Percentiles rank a stretch among this genome's conserved stretches.
Conservation (phyloP, 1,284 basidiomycete genomes). For the Amylostereum areolatum region DNA sequence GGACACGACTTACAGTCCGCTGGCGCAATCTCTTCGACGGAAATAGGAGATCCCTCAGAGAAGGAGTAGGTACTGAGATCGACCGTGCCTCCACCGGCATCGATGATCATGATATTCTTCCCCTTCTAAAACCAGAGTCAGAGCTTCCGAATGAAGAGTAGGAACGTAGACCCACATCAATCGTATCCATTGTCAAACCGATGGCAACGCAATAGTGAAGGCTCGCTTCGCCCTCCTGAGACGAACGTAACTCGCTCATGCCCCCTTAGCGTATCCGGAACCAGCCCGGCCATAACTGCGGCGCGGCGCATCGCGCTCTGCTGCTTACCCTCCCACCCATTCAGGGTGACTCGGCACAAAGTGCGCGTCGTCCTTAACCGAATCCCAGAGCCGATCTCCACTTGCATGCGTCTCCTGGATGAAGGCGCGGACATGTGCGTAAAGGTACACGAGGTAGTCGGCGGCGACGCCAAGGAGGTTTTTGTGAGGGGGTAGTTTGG, state of each 20-base stretch:
- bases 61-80: slow-evolving; percentile 11
- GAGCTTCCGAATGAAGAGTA: not conserved
- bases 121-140: slow-evolving; percentile 1
- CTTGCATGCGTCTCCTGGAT: slow-evolving; percentile 4
- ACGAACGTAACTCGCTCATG: slow-evolving; percentile 30
- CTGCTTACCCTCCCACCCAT: slow-evolving; percentile 32
- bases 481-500: slow-evolving; percentile 36
- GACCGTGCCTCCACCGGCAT: slow-evolving; percentile 14
- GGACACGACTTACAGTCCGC: slow-evolving; percentile 4
- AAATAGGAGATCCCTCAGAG: slow-evolving; percentile 1
- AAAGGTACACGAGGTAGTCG: slow-evolving; percentile 49
- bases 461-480: slow-evolving; percentile 41
- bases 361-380: slow-evolving; percentile 15
- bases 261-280: slow-evolving; percentile 17
- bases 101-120: slow-evolving; percentile 10
- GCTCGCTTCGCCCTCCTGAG: slow-evolving; percentile 42
- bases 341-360: slow-evolving; percentile 30
- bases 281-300: slow-evolving; percentile 22
- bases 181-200: slow-evolving; percentile 21
- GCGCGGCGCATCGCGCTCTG: slow-evolving; percentile 28
- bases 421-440: slow-evolving; percentile 26
- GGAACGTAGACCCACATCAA: slow-evolving; percentile 15
- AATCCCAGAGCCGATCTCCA: slow-evolving; percentile 1
- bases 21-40: slow-evolving; percentile 7
- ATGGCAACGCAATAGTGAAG: slow-evolving; percentile 34